Percentiles rank a stretch among this genome's conserved stretches.
phyloP scores from a whole-genome alignment of 1,284 basidiomycete species.

The Ceratobasidium papillatum region DNA sequence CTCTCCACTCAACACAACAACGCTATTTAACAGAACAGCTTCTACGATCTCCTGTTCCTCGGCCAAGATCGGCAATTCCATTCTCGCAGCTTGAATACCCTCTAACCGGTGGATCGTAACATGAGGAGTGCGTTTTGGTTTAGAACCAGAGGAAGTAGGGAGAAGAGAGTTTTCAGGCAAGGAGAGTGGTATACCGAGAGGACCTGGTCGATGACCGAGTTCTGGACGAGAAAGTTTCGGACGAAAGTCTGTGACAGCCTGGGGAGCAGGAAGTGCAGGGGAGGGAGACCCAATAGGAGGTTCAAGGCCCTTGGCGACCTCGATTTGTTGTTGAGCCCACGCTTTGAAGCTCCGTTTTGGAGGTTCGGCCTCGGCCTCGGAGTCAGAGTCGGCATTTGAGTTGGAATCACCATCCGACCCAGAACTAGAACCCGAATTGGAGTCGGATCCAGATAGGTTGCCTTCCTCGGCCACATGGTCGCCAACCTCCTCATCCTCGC shows the following conservation, averaged over 20 bases:
- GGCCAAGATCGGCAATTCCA: constrained; percentile 87
- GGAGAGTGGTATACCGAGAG: constrained; percentile 50
- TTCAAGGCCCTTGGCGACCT: constrained; percentile 63
- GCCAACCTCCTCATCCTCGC: constrained; percentile 37
- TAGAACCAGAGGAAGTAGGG: constrained; percentile 32
- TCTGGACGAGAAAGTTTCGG: constrained; percentile 45
- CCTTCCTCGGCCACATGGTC: constrained; percentile 27
- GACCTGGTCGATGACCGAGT: constrained; percentile 47
- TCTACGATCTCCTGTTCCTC: constrained; percentile 97
- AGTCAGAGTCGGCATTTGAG: neutral
- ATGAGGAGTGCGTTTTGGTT: constrained; percentile 47
- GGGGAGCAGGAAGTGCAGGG: constrained; percentile 32
- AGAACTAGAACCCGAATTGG: constrained; percentile 6
- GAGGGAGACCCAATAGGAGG: constrained; percentile 47
- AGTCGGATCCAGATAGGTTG: constrained; percentile 7
- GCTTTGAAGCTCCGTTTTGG: constrained; percentile 71
- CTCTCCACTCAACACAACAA: constrained; percentile 79
- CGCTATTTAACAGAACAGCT: constrained; percentile 84
- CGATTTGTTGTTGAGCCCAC: constrained; percentile 84
- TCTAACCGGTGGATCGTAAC: constrained; percentile 73
- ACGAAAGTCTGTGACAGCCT: constrained; percentile 38
- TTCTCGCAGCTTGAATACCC: constrained; percentile 80
- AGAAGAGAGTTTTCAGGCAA: constrained; percentile 53
- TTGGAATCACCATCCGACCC: neutral
- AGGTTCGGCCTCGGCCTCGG: constrained; percentile 43